Base-by-base conservation (phyloP, 208 protist species). In the Trypanosoma platydactyli region DNA sequence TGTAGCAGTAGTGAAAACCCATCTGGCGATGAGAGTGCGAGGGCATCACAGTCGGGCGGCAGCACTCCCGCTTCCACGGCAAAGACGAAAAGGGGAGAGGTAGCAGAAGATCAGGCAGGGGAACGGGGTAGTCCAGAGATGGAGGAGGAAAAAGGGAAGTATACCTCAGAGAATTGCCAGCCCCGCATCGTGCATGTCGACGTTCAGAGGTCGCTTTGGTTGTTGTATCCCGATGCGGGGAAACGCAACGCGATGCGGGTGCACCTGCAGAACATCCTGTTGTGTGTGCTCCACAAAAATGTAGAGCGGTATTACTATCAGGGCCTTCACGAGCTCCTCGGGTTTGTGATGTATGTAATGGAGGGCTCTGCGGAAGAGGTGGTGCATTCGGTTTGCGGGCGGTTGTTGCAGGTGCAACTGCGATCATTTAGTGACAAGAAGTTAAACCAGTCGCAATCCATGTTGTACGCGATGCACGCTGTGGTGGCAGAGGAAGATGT, bases 241-340 rank as follows among this genome's bases (percentile, higher is more conserved):
- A 66, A 79, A 70, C 86, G 90, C 13, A 72, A 50, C 0, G 48
- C 55, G 41, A 88, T 72, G 71, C 84, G 90, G 12, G 55, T 51
- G 20, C 24, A 68, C 1, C 66, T 95, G 15, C 79, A 83, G 53
- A 57, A 71, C 13, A 84, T 85, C 46, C 44, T 95, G 7, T 51
- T 89, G 41, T 81, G 81, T 33, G 64, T 89, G 3, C 78, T 95
- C 15, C 62, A 74, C 1, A 66, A 83, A 63, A 79, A 85, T 45
- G 71, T 63, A 0, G 74, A 91, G 33, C 70, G 35, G n/a, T 69
- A 85, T 72, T 95, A 95, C 67, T 93, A 91, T 27, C 90, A 95
- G 70, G 90, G 90, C 0, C 72, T 95, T 59, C 84, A 95, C 56
- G 90, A 95, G 68, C 64, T 95, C 16, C 78, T 95, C 58, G 90